These are phyloP conservation scores for Talaromyces sp. DNA, from an alignment of 2,329 filamentous ascomycete genomes.

Conservation along the genomic window DNA sequence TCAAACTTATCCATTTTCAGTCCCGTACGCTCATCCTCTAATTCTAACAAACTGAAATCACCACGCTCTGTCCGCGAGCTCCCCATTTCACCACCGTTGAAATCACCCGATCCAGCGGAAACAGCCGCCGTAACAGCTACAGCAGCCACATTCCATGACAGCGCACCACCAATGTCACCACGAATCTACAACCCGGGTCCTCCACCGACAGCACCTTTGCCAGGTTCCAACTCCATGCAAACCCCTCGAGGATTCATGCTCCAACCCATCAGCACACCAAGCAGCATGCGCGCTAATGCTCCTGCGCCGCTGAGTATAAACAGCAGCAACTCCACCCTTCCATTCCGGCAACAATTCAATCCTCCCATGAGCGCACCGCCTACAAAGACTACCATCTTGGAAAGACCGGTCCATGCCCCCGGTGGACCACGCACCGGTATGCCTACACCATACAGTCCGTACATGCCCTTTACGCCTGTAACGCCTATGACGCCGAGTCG, in stretches of 20 bases:
- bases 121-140: conserved; percentile 28
- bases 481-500: conserved; percentile 49
- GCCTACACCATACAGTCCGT: conserved; percentile 50
- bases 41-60: conserved; percentile 43
- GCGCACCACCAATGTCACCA: conserved; percentile 54
- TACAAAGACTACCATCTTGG: conserved; percentile 50
- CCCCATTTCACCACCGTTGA: conserved; percentile 56
- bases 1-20: conserved; percentile 43
- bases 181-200: conserved; percentile 55
- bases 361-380: conserved; percentile 43
- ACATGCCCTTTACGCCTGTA: conserved; percentile 51
- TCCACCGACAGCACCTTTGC: conserved; percentile 51
- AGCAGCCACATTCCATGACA: conserved; percentile 42
- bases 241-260: conserved; percentile 3
- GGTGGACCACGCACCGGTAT: conserved; percentile 46
- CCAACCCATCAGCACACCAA: conserved; percentile 12
- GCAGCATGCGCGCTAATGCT: conserved; percentile 21
- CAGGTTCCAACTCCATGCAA: conserved; percentile 14
- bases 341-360: conserved; percentile 43
- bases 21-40: conserved; percentile 38
- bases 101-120: conserved; percentile 36
- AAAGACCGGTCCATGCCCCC: conserved; percentile 37
- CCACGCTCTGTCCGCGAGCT: conserved; percentile 51
- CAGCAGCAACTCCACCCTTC: conserved; percentile 30
- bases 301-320: conserved; percentile 33